Evolutionary conservation across 208 protist genomes (phyloP).

Genomic region (Borovskyia barvae): DNA sequence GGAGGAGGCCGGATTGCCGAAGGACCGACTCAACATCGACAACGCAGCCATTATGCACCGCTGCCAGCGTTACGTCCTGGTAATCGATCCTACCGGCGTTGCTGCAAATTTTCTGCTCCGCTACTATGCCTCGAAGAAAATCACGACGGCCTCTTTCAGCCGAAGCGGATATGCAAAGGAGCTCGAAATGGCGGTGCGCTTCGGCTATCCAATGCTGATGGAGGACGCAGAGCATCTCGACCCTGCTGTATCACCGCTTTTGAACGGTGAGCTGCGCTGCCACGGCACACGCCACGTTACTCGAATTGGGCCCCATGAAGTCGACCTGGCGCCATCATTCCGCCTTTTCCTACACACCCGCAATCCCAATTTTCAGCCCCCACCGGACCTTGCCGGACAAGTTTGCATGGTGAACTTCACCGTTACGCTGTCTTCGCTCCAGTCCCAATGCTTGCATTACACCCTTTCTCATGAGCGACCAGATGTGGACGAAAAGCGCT

Average conservation of each 20-base stretch:
- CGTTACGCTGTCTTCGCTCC: slow-evolving; percentile 95
- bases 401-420: slow-evolving; percentile 99
- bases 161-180: slow-evolving; percentile 97
- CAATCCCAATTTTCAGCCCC: slow-evolving; percentile 93
- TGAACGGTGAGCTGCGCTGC: slow-evolving; percentile 97
- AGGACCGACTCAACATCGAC: slow-evolving; percentile 96
- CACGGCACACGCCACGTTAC: slow-evolving; percentile 93
- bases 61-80: slow-evolving; percentile 94
- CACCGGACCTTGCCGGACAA: slow-evolving; percentile 94
- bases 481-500: slow-evolving; percentile 93
- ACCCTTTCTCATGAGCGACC: slow-evolving; percentile 94
- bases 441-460: slow-evolving; percentile 94
- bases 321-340: slow-evolving; percentile 98
- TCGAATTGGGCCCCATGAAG: slow-evolving; percentile 95
- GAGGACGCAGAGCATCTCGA: slow-evolving; percentile 99
- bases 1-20: slow-evolving; percentile 93
- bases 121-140: slow-evolving; percentile 77
- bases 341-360: slow-evolving; percentile 97
- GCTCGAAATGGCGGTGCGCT: slow-evolving; percentile 97
- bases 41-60: slow-evolving; percentile 98
- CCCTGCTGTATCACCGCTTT: slow-evolving; percentile 97
- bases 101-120: slow-evolving; percentile 92
- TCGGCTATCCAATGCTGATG: slow-evolving; percentile 98
- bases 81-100: slow-evolving; percentile 99
- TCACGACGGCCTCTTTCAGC: slow-evolving; percentile 95